phyloP scores from a whole-genome alignment of 768 basidiomycete species.

The Suillus tomentosus region DNA sequence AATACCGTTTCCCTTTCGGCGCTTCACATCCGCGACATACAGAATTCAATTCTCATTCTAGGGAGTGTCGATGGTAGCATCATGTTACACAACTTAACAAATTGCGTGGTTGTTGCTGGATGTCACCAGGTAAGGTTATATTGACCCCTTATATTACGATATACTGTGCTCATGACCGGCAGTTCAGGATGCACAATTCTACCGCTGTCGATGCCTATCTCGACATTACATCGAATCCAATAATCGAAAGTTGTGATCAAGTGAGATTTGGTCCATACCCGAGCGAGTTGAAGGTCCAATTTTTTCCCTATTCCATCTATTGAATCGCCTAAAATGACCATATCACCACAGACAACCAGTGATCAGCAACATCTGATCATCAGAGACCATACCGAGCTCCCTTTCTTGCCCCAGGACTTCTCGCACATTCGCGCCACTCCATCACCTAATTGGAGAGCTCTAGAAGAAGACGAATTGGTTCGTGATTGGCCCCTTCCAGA shows the following conservation, averaged over 20 bases:
- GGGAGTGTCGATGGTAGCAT: slow-evolving; percentile 71
- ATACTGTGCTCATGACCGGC: slow-evolving; percentile 8
- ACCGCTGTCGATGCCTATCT: slow-evolving; percentile 64
- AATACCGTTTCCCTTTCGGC: slow-evolving; percentile 45
- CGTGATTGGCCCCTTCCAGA: slow-evolving; percentile 25
- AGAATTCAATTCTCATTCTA: slow-evolving; percentile 62
- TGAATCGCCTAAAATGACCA: neutral
- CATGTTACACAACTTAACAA: slow-evolving; percentile 62
- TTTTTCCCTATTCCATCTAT: neutral
- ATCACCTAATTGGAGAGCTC: slow-evolving; percentile 71
- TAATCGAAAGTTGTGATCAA: slow-evolving; percentile 72
- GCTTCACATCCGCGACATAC: slow-evolving; percentile 42
- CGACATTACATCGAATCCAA: slow-evolving; percentile 65
- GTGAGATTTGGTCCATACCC: slow-evolving; percentile 74
- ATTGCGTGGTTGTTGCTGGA: slow-evolving; percentile 67
- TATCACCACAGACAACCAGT: neutral
- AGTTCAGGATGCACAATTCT: slow-evolving; percentile 92
- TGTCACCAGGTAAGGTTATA: slow-evolving; percentile 71
- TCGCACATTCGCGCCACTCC: slow-evolving; percentile 76
- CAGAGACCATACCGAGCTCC: neutral
- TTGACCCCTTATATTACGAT: neutral
- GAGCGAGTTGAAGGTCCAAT: slow-evolving; percentile 4
- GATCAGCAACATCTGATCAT: neutral
- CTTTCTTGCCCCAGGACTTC: slow-evolving; percentile 75
- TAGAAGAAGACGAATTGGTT: slow-evolving; percentile 21